These are phyloP conservation scores for Russula emetica DNA, from an alignment of 768 basidiomycete genomes.

Conservation along the genomic window DNA sequence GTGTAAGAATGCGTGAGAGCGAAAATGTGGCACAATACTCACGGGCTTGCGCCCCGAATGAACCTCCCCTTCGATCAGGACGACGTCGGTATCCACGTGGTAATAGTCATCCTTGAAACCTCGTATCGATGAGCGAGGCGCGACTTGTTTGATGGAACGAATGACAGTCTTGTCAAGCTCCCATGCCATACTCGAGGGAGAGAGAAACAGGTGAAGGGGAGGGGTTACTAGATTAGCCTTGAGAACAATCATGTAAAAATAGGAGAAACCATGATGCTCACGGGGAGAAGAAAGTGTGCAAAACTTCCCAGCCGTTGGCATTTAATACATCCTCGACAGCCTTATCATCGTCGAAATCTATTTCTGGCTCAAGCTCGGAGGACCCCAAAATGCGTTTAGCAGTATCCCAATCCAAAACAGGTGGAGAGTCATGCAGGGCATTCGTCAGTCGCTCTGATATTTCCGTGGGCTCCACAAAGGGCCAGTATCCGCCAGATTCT, in stretches of 20 bases:
- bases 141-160: slow-evolving; percentile 38
- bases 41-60: slow-evolving; percentile 41
- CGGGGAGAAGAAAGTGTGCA: slow-evolving; percentile 41
- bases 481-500: slow-evolving; percentile 23
- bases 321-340: slow-evolving; percentile 35
- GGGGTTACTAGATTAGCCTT: background rate
- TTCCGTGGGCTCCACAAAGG: background rate
- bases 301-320: slow-evolving; percentile 39
- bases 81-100: slow-evolving; percentile 35
- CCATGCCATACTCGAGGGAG: slow-evolving; percentile 35
- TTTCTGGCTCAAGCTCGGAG: background rate
- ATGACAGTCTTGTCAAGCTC: slow-evolving; percentile 43
- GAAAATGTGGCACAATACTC: slow-evolving; percentile 15
- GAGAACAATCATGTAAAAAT: background rate
- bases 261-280: slow-evolving; percentile 31
- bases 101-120: slow-evolving; percentile 42
- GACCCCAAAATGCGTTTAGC: background rate
- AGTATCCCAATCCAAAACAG: slow-evolving; percentile 8
- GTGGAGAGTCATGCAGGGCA: too few relatives aligned
- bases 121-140: slow-evolving; percentile 36
- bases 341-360: slow-evolving; percentile 30
- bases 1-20: background rate
- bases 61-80: slow-evolving; percentile 41
- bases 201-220: background rate
- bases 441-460: background rate